Evolutionary conservation across 768 basidiomycete genomes (phyloP), one percentile per base, ranked within the genome.

Genomic region (Suillus americanus): DNA sequence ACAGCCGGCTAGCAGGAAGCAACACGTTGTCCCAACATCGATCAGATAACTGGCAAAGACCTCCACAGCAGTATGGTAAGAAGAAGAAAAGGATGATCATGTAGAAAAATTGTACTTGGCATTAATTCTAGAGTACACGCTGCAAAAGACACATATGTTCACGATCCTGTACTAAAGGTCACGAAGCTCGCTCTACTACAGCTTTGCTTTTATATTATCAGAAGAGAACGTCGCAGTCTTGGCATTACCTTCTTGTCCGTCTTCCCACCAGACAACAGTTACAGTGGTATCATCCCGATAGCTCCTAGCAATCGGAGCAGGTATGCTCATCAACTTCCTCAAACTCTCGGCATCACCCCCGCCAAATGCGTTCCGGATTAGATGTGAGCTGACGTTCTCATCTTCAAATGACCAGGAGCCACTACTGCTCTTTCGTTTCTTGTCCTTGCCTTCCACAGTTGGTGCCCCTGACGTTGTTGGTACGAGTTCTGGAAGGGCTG

Each of bases 321-420:
- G 92, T 53, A 96, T 94, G 74, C 92, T 94, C 71, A 95, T 77
- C 62, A 86, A 66, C 72, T 79, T 82, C 59, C 87, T 82, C 64
- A 96, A 80, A 59, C 77, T 75, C 55, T 64, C 71, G 62, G 84
- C 80, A 71, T 95, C 85, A 2, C 85, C 91, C 37, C 95, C 94
- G n/a, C 93, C 93, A 65, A 95, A 87, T n/a, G 94, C 92, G 72
- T 97, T 97, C 66, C 94, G 83, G 64, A 96, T 93, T 20, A 97
- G 79, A 75, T 96, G 95, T 45, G 90, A 86, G 65, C 89, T 84
- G 62, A 92, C 71, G 69, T 94, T 91, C 20, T 88, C 87, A 70
- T 95, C 92, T 56, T 81, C 84, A 69, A 96, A 97, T 9, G 85
- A 83, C 93, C 93, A 95, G 12, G 82, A 80, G 16, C 86, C 86